A percentile compares a stretch with the other conserved stretches of the same genome.
phyloP scores from a whole-genome alignment of 768 basidiomycete genomes.

The Boletus rufocinnamomeus region DNA sequence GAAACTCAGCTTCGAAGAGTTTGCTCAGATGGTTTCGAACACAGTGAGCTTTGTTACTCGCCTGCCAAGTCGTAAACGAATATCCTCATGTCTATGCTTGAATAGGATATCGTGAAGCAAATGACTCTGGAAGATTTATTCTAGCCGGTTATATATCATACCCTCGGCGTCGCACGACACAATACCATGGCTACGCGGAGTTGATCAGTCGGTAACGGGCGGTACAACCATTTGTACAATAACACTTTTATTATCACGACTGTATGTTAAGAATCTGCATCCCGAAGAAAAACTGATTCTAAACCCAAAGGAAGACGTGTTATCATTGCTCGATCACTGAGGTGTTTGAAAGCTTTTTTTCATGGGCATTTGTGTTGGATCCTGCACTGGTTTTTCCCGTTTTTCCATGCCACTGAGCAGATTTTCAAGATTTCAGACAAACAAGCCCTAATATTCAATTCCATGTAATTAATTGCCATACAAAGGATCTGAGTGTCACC shows the following conservation, averaged over 20 bases:
- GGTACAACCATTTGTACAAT: slow-evolving; percentile 26
- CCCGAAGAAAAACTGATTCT: slow-evolving; percentile 5
- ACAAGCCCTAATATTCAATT: background rate
- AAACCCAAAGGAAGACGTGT: slow-evolving; percentile 3
- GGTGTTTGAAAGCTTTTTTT: background rate
- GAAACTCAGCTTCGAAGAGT: slow-evolving; percentile 96
- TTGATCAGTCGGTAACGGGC: slow-evolving; percentile 12
- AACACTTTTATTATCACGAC: slow-evolving; percentile 18
- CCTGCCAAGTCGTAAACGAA: background rate
- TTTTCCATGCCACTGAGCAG: background rate
- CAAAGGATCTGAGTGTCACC: background rate
- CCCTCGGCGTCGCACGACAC: slow-evolving; percentile 16
- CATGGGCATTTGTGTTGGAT: background rate
- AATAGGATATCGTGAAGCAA: slow-evolving; percentile 96
- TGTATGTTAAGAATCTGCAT: slow-evolving; percentile 22
- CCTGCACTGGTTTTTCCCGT: background rate
- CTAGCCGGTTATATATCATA: slow-evolving; percentile 38
- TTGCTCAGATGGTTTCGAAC: slow-evolving; percentile 94
- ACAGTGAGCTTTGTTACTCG: slow-evolving; percentile 56
- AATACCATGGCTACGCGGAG: slow-evolving; percentile 23
- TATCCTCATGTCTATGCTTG: slow-evolving; percentile 10
- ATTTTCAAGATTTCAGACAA: background rate
- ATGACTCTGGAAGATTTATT: slow-evolving; percentile 97
- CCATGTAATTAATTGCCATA: background rate
- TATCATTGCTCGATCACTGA: background rate